Evolutionary conservation across 805 yeast species (phyloP).

Genomic region (Zygosaccharomyces kombuchaensis): DNA sequence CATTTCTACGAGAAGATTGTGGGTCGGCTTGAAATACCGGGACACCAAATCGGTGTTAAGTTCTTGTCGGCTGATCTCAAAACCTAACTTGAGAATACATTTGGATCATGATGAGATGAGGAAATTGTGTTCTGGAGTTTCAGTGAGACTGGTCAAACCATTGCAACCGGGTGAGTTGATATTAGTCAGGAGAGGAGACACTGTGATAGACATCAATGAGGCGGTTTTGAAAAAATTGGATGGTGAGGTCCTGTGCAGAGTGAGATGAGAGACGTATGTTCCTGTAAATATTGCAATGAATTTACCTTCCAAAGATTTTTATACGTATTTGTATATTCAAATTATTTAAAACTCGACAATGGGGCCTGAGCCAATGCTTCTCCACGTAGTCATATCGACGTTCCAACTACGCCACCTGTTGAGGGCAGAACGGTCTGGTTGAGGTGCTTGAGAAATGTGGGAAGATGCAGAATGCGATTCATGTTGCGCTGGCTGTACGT

Average conservation of each 20-base stretch:
- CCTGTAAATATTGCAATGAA: slow-evolving; percentile 8
- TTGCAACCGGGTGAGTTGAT: slow-evolving; percentile 86
- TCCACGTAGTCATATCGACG: slow-evolving; percentile 82
- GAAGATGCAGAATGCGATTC: neutral
- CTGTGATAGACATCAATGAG: slow-evolving; percentile 74
- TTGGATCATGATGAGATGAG: slow-evolving; percentile 61
- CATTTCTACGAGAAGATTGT: slow-evolving; percentile 76
- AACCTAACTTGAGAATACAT: slow-evolving; percentile 74
- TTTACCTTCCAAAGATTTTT: slow-evolving; percentile 3
- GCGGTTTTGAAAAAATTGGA: slow-evolving; percentile 66
- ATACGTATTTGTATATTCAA: slow-evolving; percentile 6
- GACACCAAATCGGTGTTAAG: slow-evolving; percentile 72
- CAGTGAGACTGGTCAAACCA: slow-evolving; percentile 72
- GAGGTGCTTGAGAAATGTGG: slow-evolving; percentile 18
- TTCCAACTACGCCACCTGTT: slow-evolving; percentile 81
- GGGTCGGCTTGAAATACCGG: slow-evolving; percentile 90
- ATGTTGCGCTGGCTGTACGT: slow-evolving; percentile 20
- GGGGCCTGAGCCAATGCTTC: slow-evolving; percentile 64
- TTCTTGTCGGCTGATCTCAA: slow-evolving; percentile 68
- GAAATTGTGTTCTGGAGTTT: slow-evolving; percentile 69
- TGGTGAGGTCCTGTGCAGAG: slow-evolving; percentile 82
- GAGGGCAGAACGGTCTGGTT: slow-evolving; percentile 51
- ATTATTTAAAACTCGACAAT: slow-evolving; percentile 41
- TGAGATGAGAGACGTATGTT: slow-evolving; percentile 37
- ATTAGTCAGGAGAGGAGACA: slow-evolving; percentile 53